phyloP scores from a whole-genome alignment of 768 basidiomycete genomes.

The Bullera alba region DNA sequence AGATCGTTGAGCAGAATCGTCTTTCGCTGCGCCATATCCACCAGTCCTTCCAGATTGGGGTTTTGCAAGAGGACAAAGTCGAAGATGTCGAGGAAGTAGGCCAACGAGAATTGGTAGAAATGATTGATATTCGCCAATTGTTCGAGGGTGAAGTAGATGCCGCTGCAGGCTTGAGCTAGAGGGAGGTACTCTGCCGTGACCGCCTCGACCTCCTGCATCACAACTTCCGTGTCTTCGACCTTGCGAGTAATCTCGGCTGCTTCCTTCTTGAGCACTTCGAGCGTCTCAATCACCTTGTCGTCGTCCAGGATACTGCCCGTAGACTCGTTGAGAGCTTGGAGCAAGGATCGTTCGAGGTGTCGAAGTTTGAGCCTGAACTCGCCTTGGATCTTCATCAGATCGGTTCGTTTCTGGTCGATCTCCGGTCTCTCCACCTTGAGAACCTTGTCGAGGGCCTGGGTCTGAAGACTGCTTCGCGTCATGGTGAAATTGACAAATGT shows the following conservation, averaged over 20 bases:
- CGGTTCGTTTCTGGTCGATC: conserved; percentile 88
- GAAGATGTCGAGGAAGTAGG: conserved; percentile 97
- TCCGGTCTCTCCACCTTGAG: conserved; percentile 95
- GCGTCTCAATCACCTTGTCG: conserved; percentile 85
- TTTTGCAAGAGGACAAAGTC: conserved; percentile 89
- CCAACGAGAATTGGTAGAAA: conserved; percentile 97
- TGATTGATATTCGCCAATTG: conserved; percentile 89
- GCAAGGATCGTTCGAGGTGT: conserved; percentile 81
- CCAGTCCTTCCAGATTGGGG: conserved; percentile 72
- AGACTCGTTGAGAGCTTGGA: conserved; percentile 94
- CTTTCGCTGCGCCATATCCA: conserved; percentile 65
- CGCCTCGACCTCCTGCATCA: conserved; percentile 93
- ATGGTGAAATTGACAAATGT: conserved; percentile 96
- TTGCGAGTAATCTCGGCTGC: conserved; percentile 93
- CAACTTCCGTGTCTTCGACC: conserved; percentile 89
- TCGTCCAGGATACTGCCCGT: conserved; percentile 96
- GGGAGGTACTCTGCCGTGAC: conserved; percentile 92
- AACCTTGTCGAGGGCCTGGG: conserved; percentile 94
- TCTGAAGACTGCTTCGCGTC: conserved; percentile 97
- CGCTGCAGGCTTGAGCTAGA: conserved; percentile 89
- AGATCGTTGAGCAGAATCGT: conserved; percentile 77
- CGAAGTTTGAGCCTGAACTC: conserved; percentile 90
- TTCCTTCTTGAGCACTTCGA: conserved; percentile 91
- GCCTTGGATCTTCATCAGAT: conserved; percentile 95
- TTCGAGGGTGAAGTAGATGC: conserved; percentile 93